Evolutionary conservation across 2,329 filamentous ascomycete species (phyloP), one percentile per base, ranked within the genome.

Genomic region (Chlorencoelia australis): DNA sequence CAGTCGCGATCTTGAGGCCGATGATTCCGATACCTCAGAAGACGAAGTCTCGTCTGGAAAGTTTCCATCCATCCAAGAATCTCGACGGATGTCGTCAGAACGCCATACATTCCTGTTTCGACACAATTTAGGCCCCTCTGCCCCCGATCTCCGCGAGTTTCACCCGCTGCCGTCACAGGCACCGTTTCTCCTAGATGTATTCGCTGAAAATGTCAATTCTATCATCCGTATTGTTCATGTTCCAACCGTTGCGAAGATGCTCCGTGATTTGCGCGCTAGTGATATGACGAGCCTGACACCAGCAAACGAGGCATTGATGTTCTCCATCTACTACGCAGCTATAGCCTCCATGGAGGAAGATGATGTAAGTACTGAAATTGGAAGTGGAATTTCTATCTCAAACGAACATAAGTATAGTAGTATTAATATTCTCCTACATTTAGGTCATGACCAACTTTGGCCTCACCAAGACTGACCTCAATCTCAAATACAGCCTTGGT

Each of bases 341-440:
- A 54, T 75, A 5, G 66, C 62, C 0, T 73, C 70, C 0, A 71
- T 75, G 69, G 69, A 73, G 7, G 68, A 71, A 4, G 67, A 73
- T 0, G 70, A 75, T 51, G 68, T 71, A 43, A 53, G 63, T 54
- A 18, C 18, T 19, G 3, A 2, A n/a, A 18, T 16, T 30, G 37
- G 9, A 13, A 39, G 15, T 27, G n/a, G 20, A 17, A 17, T 34
- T 13, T 8, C 4, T 39, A 13, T 2, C 11, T 17, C 22, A 4
- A 7, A 31, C 11, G n/a, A n/a, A n/a, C 24, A 20, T 18, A 22
- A 24, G 18, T 17, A 7, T 21, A 7, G 3, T 28, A 5, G 18
- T 30, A 18, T 28, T 40, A 7, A 35, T 22, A 11, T 15, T 8
- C 13, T 20, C 22, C n/a, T 11, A 34, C 9, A n/a, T 16, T 11